Evolutionary conservation across 1,284 basidiomycete genomes (phyloP), one percentile per base, ranked within the genome.

Genomic region (Pseudozyma tsukubaensis): DNA sequence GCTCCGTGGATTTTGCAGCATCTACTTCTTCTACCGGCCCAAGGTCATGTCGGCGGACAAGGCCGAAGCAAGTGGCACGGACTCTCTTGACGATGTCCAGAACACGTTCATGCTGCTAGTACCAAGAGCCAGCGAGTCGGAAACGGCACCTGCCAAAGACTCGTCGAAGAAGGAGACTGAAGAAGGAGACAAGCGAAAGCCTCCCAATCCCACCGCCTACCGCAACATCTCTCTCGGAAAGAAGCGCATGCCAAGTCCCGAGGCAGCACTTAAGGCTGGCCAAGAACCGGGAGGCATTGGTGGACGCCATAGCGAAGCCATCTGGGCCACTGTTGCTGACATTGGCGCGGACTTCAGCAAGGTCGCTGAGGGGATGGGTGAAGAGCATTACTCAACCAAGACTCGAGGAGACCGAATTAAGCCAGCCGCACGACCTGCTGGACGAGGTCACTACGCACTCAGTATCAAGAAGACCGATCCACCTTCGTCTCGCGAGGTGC

Each of bases 1-100:
- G 2, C 6, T n/a, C 32, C 21, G 11, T 35, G 16, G 16, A 14
- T 3, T 29, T 29, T 37, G 19, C 57, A 72, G 69, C 43, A 53
- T 79, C 49, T 77, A 72, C 52, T 79, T 72, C 50, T 76, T 77
- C 66, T 79, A 79, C 34, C 63, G 77, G 16, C 77, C 77, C 44
- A 79, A 77, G 53, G 77, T 79, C 3, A 40, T 50, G 12, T 44
- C 68, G 14, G 72, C 64, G 12, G 59, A 75, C 48, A 56, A 64
- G n/a, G 75, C 69, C 29, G 68, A 75, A 16, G 49, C 43, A 16
- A 59, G 44, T 29, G 44, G 51, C 35, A 65, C 65, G 13, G 51
- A 67, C 18, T 72, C 60, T 13, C 42, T 79, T 44, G 73, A 79
- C 47, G 71, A 71, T 32, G 71, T 75, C 5, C 68, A 70, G 36